Base-by-base conservation (phyloP, 2,329 filamentous ascomycete genomes). In the Phyllosticta paracitricarpa region DNA sequence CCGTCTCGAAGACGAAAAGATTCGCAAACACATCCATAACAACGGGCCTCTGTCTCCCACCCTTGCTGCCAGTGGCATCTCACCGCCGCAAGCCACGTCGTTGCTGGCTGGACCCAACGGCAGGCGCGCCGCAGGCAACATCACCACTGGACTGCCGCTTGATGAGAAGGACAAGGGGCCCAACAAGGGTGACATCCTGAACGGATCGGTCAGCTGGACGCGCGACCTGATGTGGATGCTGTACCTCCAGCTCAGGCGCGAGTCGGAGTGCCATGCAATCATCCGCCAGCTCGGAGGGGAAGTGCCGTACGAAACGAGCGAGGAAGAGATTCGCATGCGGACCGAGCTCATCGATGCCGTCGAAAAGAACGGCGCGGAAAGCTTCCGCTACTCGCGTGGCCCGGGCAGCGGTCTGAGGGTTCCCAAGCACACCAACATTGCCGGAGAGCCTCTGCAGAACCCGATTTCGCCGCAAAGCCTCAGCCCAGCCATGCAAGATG, bases 121-220 rank as follows among this genome's bases (percentile, higher is more conserved):
- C 51, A 84, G 91, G 65, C 86, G 92, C 64, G 91, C 91, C 30
- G 84, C 88, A 33, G 85, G 87, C 48, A 95, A 89, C 71, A 97
- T 97, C 69, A 96, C 91, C 5, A 93, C 93, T 65, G 91, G 92
- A 14, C 82, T 97, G 30, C 93, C 94, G 0, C 83, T 96, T 40
- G 94, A 99, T 69, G 94, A 97, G 67, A 97, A 97, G 73, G 94
- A 99, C 77, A 97, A 97, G 72, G 94, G 94, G 0, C 94, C 94
- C 5, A 97, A 97, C 80, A 99, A 99, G 78, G 94, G 94, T 56
- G 94, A 99, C 69, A 97, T 99, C 63, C 86, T 99, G 68, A 97
- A 97, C 70, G 93, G 94, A 30, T 89, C 93, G 35, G 94, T 97
- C 59, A 91, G 91, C 76, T 99, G 94, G 94, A 97, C 91, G 64